A percentile compares a stretch with the other conserved stretches of the same genome.
Evolutionary conservation across 192 early-diverging fungal genomes (phyloP).

Genomic region (Geranomyces michiganensis): DNA sequence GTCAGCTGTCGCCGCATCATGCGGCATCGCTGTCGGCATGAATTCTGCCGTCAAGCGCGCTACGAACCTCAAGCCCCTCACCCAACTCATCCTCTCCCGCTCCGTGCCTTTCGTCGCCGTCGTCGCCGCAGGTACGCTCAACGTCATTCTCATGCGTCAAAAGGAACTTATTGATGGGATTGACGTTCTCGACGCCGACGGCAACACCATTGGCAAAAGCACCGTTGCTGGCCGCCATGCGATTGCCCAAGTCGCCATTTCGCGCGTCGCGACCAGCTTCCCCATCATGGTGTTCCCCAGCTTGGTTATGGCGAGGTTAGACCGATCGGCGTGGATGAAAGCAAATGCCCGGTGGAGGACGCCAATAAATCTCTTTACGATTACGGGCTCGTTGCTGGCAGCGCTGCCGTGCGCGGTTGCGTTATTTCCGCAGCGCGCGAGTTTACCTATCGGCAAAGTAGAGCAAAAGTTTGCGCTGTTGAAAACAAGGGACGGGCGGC

Average conservation of each 20-base stretch:
- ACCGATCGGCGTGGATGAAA: slow-evolving; percentile 61
- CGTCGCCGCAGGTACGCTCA: slow-evolving; percentile 77
- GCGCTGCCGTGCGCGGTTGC: slow-evolving; percentile 80
- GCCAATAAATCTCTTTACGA: slow-evolving; percentile 71
- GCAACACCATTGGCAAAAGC: slow-evolving; percentile 68
- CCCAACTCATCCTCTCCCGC: slow-evolving; percentile 36
- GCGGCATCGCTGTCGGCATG: slow-evolving; percentile 73
- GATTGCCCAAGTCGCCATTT: slow-evolving; percentile 77
- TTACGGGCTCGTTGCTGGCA: slow-evolving; percentile 70
- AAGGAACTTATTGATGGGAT: slow-evolving; percentile 84
- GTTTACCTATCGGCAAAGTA: slow-evolving; percentile 57
- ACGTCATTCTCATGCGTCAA: slow-evolving; percentile 82
- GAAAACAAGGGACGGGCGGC: slow-evolving; percentile 60
- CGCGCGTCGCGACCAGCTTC: slow-evolving; percentile 71
- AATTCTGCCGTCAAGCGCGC: slow-evolving; percentile 63
- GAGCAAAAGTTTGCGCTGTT: slow-evolving; percentile 68
- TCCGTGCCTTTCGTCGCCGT: slow-evolving; percentile 77
- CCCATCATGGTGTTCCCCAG: slow-evolving; percentile 75
- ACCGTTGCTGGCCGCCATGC: slow-evolving; percentile 67
- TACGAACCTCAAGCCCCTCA: slow-evolving; percentile 34
- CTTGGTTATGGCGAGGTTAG: slow-evolving; percentile 67
- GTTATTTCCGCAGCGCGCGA: slow-evolving; percentile 74
- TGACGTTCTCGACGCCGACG: slow-evolving; percentile 67
- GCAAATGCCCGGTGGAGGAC: slow-evolving; percentile 53
- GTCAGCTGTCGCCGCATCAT: slow-evolving; percentile 76